Evolutionary conservation across 257 asterid species (phyloP), one percentile per base, ranked within the genome.

Genomic region (Nicotiana knightiana): DNA sequence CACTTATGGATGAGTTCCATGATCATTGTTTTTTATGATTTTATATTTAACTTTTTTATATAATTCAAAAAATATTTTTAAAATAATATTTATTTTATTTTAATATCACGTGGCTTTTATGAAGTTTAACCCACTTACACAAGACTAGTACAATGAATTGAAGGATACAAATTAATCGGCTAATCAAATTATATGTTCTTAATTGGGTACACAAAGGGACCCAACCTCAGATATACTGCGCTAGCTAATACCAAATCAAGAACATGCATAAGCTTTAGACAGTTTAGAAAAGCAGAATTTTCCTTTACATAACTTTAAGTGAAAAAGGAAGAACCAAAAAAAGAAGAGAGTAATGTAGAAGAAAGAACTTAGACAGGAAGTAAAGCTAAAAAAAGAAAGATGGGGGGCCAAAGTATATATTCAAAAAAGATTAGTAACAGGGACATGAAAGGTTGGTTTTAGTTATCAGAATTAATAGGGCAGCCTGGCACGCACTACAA

Each of bases 401-500:
- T 62, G 12, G 4, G 63, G 28, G 28, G 26, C 64, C 64, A 15
- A 71, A 71, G 61, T 71, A 46, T 46, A 46, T 24, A 46, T 73
- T 24, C 13, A 48, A 73, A 53, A 13, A 12, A 35, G 55, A 67
- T 18, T 67, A 39, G 1, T 43, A 43, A 28, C 46, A n/a, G n/a
- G 58, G 78, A 46, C 35, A 21, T 59, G 30, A 39, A 68, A 43
- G 10, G 79, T 6, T 1, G 24, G 39, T 24, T 24, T 48, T 26
- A 24, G 11, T 21, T 24, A 26, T 10, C 24, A 43, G 21, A 70
- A 70, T 73, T 73, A 73, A 26, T 13, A 73, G 43, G 7, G 63
- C 62, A 73, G 71, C 68, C 88, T 86, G 88, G 86, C 92, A 81
- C 84, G 83, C 90, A 83, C 80, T 85, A 77, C 76, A 37, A 68